These are phyloP conservation scores for Achaetomiella virescens DNA, from an alignment of 495 filamentous ascomycete species.

Conservation along the genomic window DNA sequence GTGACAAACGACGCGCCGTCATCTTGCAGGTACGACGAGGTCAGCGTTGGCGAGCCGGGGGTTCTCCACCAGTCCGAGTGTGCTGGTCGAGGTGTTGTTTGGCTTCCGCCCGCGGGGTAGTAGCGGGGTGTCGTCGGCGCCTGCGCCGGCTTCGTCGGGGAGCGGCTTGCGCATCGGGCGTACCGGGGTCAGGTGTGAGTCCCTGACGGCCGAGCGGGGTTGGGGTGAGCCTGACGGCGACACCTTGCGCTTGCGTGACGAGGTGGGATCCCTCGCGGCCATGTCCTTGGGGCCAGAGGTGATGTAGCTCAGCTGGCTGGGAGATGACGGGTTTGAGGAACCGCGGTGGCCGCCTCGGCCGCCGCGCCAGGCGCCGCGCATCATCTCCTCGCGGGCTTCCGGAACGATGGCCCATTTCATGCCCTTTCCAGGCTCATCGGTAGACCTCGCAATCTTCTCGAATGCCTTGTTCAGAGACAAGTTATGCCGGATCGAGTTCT, in stretches of 20 bases:
- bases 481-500: slow-evolving; percentile 97
- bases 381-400: slow-evolving; percentile 69
- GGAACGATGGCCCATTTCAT: slow-evolving; percentile 95
- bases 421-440: slow-evolving; percentile 94
- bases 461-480: slow-evolving; percentile 90
- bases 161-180: slow-evolving; percentile 51
- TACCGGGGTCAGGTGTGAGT: slow-evolving; percentile 51
- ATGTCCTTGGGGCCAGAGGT: slow-evolving; percentile 43
- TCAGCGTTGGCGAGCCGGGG: slow-evolving; percentile 62
- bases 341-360: slow-evolving; percentile 53
- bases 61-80: slow-evolving; percentile 54
- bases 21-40: slow-evolving; percentile 54
- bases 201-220: slow-evolving; percentile 39
- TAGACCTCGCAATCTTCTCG: slow-evolving; percentile 80
- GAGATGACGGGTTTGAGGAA: slow-evolving; percentile 53
- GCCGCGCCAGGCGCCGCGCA: slow-evolving; percentile 40
- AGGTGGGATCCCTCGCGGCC: slow-evolving; percentile 36
- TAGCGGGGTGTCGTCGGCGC: slow-evolving; percentile 49
- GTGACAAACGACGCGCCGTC: slow-evolving; percentile 62
- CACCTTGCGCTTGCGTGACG: slow-evolving; percentile 45
- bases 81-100: slow-evolving; percentile 31
- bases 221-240: slow-evolving; percentile 46
- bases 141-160: slow-evolving; percentile 34
- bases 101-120: slow-evolving; percentile 45
- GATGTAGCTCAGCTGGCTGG: slow-evolving; percentile 46